Conservation (phyloP, 2,329 filamentous ascomycete genomes). For the Rutstroemia sp. region DNA sequence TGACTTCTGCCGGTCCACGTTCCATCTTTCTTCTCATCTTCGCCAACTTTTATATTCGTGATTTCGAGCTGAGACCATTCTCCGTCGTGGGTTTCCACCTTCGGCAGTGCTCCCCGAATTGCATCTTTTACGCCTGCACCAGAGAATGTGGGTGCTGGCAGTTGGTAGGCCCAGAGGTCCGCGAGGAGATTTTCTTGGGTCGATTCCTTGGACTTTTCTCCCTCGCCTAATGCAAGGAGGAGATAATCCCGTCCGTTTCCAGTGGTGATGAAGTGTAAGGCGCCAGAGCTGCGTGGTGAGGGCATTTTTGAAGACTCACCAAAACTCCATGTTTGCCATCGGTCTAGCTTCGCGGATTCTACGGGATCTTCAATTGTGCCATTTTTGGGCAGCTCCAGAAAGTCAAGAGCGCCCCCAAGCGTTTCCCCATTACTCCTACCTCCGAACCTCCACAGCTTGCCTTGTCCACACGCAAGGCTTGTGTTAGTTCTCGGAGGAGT, state of each 20-base stretch:
- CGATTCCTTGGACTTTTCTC: neutral
- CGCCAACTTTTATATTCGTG: neutral
- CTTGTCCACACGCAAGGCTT: neutral
- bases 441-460: neutral
- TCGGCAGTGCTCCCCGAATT: neutral
- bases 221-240: neutral
- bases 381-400: neutral
- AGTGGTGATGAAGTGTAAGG: neutral
- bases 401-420: neutral
- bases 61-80: slow-evolving; percentile 3
- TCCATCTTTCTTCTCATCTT: slow-evolving; percentile 2
- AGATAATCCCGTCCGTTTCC: slow-evolving; percentile 3
- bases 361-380: neutral
- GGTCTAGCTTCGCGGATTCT: neutral
- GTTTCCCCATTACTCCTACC: neutral
- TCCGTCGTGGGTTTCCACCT: neutral
- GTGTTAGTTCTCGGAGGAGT: neutral
- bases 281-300: neutral
- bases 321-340: neutral
- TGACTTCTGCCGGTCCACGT: slow-evolving; percentile 1
- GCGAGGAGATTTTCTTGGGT: neutral
- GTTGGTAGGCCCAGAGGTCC: slow-evolving; percentile 1
- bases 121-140: neutral
- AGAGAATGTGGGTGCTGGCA: neutral
- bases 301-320: neutral